Conservation (phyloP, 768 basidiomycete genomes). For the Epithele typhae region DNA sequence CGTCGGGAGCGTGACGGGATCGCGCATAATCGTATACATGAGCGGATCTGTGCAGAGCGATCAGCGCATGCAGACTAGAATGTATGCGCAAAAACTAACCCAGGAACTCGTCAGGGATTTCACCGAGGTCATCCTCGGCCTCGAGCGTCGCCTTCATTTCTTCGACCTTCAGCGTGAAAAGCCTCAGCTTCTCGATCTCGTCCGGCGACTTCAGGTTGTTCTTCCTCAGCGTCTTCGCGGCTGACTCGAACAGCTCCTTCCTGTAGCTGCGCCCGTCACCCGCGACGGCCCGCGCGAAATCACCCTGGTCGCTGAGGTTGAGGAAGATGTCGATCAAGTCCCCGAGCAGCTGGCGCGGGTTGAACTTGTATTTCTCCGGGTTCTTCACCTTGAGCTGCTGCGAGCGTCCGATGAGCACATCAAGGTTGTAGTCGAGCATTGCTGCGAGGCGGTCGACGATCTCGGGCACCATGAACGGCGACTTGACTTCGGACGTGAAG, state of each 20-base stretch:
- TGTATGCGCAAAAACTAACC: constrained; percentile 44
- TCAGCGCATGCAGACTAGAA: background rate
- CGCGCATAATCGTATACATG: constrained; percentile 90
- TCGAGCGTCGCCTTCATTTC: constrained; percentile 73
- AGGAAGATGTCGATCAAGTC: constrained; percentile 89
- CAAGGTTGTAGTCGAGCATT: constrained; percentile 94
- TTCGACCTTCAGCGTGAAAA: constrained; percentile 82
- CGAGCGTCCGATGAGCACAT: constrained; percentile 82
- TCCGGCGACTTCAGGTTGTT: constrained; percentile 66
- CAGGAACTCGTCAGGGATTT: constrained; percentile 92
- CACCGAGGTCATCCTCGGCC: constrained; percentile 89
- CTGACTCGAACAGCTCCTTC: constrained; percentile 77
- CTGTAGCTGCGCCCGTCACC: constrained; percentile 91
- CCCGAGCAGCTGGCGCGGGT: constrained; percentile 74
- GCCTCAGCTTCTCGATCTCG: constrained; percentile 67
- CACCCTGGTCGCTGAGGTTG: constrained; percentile 75
- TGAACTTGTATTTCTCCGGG: constrained; percentile 85
- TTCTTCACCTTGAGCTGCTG: constrained; percentile 83
- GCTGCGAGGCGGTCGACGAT: constrained; percentile 94
- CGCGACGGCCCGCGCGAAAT: constrained; percentile 84
- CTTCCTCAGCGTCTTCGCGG: constrained; percentile 60
- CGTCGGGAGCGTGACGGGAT: constrained; percentile 87
- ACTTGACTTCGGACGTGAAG: constrained; percentile 88
- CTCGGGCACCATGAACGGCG: constrained; percentile 93
- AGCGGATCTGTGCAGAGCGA: constrained; percentile 59